Conservation (phyloP, 169 alveolate genomes). For the Amoebophrya sp. region DNA sequence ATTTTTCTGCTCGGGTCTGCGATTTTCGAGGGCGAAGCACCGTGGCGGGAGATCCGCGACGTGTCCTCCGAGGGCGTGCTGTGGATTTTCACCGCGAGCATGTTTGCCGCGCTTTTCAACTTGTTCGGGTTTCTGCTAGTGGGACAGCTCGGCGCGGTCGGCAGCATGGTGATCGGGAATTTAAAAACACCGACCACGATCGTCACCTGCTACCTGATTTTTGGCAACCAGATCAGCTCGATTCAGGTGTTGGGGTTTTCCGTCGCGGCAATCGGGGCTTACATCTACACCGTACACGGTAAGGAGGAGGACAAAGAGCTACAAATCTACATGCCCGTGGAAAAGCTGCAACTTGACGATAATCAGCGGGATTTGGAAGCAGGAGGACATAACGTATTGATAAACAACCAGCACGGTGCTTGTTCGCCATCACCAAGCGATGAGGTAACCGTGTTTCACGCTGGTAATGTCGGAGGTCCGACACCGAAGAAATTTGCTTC, state of each 20-base stretch:
- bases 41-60: background rate
- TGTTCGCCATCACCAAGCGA: too few species aligned
- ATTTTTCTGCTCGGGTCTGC: background rate
- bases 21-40: background rate
- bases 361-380: too few species aligned
- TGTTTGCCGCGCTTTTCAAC: background rate
- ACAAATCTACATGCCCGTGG: background rate
- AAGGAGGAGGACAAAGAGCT: background rate
- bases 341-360: background rate
- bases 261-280: background rate
- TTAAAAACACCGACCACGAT: background rate
- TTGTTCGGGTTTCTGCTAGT: background rate
- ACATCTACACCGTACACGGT: background rate
- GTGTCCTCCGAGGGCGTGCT: background rate
- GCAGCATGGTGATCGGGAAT: constrained; percentile 7
- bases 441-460: too few species aligned
- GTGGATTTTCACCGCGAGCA: background rate
- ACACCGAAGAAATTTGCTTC: too few species aligned
- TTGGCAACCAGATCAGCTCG: background rate
- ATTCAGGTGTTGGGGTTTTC: background rate
- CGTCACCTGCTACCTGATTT: background rate
- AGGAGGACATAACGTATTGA: too few species aligned
- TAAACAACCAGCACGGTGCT: too few species aligned
- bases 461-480: too few species aligned
- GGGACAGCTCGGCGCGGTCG: background rate